phyloP scores from a whole-genome alignment of 805 yeast species.

The Ogataea glucozyma region DNA sequence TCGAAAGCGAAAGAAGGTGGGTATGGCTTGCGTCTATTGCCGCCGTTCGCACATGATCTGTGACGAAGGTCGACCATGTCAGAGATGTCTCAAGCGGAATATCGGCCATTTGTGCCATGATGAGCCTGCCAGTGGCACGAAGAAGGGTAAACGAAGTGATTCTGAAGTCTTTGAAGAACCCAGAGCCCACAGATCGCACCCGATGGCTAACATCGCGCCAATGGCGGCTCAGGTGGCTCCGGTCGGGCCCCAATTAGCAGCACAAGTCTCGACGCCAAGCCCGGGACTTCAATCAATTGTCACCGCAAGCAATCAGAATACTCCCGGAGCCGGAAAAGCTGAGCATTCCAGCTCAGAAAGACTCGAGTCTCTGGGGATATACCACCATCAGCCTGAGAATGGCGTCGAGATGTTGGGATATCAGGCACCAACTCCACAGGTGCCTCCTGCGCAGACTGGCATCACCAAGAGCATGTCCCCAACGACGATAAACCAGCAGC shows the following conservation, averaged over 20 bases:
- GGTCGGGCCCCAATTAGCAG: too few relatives aligned
- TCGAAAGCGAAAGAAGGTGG: slow-evolving; percentile 52
- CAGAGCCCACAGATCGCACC: too few relatives aligned
- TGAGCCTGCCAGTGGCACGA: slow-evolving; percentile 51
- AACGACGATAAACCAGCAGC: slow-evolving; percentile 54
- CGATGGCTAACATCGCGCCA: too few relatives aligned
- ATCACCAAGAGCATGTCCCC: slow-evolving; percentile 20
- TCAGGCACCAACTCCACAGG: slow-evolving; percentile 2
- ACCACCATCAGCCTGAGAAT: slow-evolving; percentile 14
- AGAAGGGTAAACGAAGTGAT: slow-evolving; percentile 12
- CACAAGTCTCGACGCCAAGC: slow-evolving; percentile 7
- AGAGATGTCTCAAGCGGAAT: slow-evolving; percentile 80
- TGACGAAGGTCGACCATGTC: slow-evolving; percentile 74
- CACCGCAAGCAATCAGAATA: not conserved
- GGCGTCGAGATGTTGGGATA: slow-evolving; percentile 3
- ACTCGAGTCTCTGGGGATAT: slow-evolving; percentile 18
- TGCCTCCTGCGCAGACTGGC: slow-evolving; percentile 7
- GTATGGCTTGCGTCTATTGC: slow-evolving; percentile 84
- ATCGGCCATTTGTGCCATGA: slow-evolving; percentile 87
- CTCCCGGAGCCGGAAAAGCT: not conserved
- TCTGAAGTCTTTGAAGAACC: slow-evolving; percentile 5
- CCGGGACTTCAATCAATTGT: slow-evolving; percentile 15
- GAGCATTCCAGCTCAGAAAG: slow-evolving; percentile 17
- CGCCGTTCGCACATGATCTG: slow-evolving; percentile 94
- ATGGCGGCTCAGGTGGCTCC: too few relatives aligned